Percentiles rank a stretch among this genome's conserved stretches.
Conservation (phyloP, 208 protist species). For the Perkinsela sp. region DNA sequence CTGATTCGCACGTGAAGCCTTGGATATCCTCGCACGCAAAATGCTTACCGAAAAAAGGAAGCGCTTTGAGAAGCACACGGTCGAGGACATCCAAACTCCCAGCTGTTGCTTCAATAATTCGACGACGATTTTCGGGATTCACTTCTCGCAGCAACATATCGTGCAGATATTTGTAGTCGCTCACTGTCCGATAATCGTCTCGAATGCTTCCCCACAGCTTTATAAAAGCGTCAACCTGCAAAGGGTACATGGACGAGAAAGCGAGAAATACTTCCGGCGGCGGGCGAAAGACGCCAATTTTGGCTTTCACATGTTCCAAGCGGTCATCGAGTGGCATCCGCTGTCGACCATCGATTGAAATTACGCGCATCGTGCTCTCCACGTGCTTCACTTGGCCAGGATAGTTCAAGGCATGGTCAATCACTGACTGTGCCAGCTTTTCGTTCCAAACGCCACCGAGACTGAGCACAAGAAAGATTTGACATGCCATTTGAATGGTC, state of each 20-base stretch:
- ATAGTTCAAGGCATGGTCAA: neutral
- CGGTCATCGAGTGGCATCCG: neutral
- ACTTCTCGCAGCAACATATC: neutral
- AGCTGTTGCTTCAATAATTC: neutral
- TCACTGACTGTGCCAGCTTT: neutral
- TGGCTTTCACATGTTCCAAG: neutral
- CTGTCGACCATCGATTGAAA: no score
- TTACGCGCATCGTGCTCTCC: neutral
- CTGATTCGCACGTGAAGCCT: neutral
- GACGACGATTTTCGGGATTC: neutral
- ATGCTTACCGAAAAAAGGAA: neutral
- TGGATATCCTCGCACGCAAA: neutral
- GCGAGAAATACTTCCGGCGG: neutral
- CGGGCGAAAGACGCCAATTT: neutral
- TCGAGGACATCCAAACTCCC: neutral
- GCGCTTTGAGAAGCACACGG: neutral
- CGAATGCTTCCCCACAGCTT: neutral
- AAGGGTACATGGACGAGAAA: neutral
- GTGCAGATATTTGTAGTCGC: slow-evolving; percentile 1
- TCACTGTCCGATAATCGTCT: neutral
- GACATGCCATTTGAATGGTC: neutral
- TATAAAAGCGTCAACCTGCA: neutral
- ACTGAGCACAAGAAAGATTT: neutral
- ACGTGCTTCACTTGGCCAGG: neutral
- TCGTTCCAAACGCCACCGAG: neutral